Evolutionary conservation across 495 filamentous ascomycete species (phyloP).

Genomic region (Talaromyces thailandensis): DNA sequence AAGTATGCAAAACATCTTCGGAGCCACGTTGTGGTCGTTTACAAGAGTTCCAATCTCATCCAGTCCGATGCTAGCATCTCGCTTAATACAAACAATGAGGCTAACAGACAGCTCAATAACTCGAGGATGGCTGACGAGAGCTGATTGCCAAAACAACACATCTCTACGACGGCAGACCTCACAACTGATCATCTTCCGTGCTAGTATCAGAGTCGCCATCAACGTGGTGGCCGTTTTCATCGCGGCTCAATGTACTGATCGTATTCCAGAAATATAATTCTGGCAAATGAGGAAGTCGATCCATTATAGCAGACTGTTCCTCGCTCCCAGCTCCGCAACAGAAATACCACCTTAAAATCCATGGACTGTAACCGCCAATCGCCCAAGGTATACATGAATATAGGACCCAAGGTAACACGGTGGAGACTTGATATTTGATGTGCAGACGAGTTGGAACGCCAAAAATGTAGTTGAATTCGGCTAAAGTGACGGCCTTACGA

Average conservation of each 20-base stretch:
- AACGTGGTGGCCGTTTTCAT: neutral
- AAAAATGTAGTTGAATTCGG: slow-evolving; percentile 16
- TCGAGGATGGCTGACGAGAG: neutral
- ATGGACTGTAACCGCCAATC: neutral
- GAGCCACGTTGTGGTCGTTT: neutral
- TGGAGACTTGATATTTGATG: slow-evolving; percentile 22
- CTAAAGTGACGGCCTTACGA: slow-evolving; percentile 8
- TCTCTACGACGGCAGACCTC: neutral
- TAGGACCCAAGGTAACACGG: slow-evolving; percentile 18
- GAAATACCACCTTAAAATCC: slow-evolving; percentile 4
- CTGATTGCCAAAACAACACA: neutral
- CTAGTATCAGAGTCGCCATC: neutral
- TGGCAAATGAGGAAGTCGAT: slow-evolving; percentile 1
- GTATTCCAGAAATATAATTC: slow-evolving; percentile 9
- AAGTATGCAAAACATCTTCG: neutral
- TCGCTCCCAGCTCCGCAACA: slow-evolving; percentile 3
- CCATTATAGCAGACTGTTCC: neutral
- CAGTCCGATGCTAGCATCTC: neutral
- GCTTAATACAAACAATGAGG: neutral
- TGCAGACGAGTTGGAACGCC: slow-evolving; percentile 24
- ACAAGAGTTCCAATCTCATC: neutral
- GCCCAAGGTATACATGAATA: slow-evolving; percentile 8
- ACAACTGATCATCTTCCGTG: neutral
- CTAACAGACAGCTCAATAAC: neutral
- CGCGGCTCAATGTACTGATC: neutral